A percentile compares a stretch with the other conserved stretches of the same genome.
These are phyloP conservation scores for Striga asiatica DNA, from an alignment of 257 asterid genomes.

Conservation along the genomic window DNA sequence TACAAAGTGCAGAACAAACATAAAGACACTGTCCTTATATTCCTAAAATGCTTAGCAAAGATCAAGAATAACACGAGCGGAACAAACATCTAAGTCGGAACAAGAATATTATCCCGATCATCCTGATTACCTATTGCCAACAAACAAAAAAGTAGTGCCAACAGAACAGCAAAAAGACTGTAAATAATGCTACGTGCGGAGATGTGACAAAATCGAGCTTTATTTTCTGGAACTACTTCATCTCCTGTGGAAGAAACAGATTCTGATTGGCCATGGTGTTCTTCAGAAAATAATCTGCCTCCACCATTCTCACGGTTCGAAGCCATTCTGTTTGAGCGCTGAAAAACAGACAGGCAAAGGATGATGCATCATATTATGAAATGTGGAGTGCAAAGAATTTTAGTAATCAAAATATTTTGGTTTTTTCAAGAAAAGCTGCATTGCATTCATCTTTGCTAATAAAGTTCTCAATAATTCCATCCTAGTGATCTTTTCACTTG, in stretches of 20 bases:
- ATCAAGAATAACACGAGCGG: no score
- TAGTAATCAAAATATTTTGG: neutral
- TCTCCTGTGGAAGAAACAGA: conserved; percentile 65
- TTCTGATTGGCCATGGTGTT: conserved; percentile 34
- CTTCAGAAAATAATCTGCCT: conserved; percentile 20
- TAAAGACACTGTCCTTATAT: no score
- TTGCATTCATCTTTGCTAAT: no score
- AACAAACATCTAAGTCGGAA: conserved; percentile 48
- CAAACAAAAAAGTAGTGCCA: conserved; percentile 23
- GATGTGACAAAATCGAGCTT: conserved; percentile 14
- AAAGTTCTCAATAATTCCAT: no score
- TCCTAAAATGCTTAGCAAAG: no score
- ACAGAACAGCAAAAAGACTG: conserved; percentile 20
- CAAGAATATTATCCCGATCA: conserved; percentile 27
- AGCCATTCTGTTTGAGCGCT: conserved; percentile 21
- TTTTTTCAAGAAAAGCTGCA: no score
- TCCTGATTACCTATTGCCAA: conserved; percentile 34
- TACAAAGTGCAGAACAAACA: no score
- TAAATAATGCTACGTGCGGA: conserved; percentile 12
- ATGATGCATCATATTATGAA: no score
- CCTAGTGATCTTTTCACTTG: no score
- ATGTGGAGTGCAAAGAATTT: no score
- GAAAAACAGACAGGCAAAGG: no score
- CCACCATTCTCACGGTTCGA: conserved; percentile 14
- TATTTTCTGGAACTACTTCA: conserved; percentile 11